Evolutionary conservation across 179 eudicot species (phyloP), one percentile per base, ranked within the genome.

Genomic region (Gypsophila paniculata): DNA sequence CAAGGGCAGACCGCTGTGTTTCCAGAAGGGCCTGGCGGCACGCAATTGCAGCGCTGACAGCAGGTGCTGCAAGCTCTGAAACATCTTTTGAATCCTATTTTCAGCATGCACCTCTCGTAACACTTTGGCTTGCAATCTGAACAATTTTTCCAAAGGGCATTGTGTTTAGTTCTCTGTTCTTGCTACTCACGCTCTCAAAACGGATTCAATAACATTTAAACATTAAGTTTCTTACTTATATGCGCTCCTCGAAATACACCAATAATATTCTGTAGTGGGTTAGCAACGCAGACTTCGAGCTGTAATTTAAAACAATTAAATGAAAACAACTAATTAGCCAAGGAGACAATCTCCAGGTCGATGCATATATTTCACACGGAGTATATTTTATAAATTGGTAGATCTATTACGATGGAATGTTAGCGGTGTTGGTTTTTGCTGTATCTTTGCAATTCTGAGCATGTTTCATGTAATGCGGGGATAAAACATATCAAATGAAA

Each of bases 41-140:
- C 85, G 38, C 86, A 83, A 59, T 67, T 77, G 65, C 86, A 83
- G 48, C 83, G 80, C 36, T 80, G 70, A 52, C 86, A 83, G 60
- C 86, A 83, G 8, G 83, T 80, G 63, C 26, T 80, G 64, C 86
- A 83, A 12, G 73, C 69, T 23, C 81, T 72, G 1, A 74, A 29
- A 52, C 85, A 82, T 32, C 2, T 23, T 59, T 39, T 76, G 6
- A 73, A 80, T 74, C 72, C 76, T 61, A 76, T 61, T 25, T 80
- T 80, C 64, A 69, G 8, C 34, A 63, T 48, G 68, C 85, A 79
- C 29, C 80, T 65, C 1, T 0, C 2, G 21, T 60, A 55, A 60
- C 85, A 82, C 55, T 49, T 74, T 4, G 42, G 64, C 63, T 72
- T 76, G 77, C 83, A 80, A 74, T 76, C 83, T 80, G 83, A 58